Evolutionary conservation across 768 basidiomycete genomes (phyloP).

Genomic region (Termitomyces sp.): DNA sequence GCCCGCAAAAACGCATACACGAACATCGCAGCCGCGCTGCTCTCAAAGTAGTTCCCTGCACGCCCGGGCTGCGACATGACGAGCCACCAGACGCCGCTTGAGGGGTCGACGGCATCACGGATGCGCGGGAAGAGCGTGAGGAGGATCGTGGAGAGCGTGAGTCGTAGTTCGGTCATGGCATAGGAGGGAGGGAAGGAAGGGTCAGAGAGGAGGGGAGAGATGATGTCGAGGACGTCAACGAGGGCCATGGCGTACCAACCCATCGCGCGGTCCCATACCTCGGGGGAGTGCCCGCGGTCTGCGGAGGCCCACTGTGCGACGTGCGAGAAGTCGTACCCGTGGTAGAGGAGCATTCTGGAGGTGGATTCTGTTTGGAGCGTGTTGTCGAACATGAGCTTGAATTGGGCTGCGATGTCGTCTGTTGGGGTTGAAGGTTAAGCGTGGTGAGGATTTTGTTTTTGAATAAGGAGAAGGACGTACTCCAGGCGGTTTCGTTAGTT

Average conservation of each 20-base stretch:
- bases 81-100: conserved; percentile 47
- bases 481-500: conserved; percentile 36
- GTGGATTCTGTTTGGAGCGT: conserved; percentile 29
- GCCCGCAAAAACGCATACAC: conserved; percentile 45
- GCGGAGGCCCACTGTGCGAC: conserved; percentile 42
- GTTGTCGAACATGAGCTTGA: conserved; percentile 42
- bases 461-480: conserved; percentile 24
- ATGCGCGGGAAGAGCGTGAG: conserved; percentile 35
- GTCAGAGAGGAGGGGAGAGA: conserved; percentile 24
- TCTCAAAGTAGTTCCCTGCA: conserved; percentile 47
- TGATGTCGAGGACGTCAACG: conserved; percentile 41
- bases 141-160: conserved; percentile 30
- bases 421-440: no score
- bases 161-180: conserved; percentile 6
- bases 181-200: conserved; percentile 27
- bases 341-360: conserved; percentile 34
- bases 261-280: conserved; percentile 48
- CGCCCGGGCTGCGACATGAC: conserved; percentile 47
- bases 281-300: conserved; percentile 45
- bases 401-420: conserved; percentile 42
- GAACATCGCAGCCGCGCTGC: conserved; percentile 45
- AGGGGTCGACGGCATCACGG: conserved; percentile 36
- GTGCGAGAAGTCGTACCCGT: conserved; percentile 48
- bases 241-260: conserved; percentile 51
- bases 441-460: no score